A percentile compares a stretch with the other conserved stretches of the same genome.
phyloP scores from a whole-genome alignment of 2,329 filamentous ascomycete species.

The Pseudogymnoascus pannorum region DNA sequence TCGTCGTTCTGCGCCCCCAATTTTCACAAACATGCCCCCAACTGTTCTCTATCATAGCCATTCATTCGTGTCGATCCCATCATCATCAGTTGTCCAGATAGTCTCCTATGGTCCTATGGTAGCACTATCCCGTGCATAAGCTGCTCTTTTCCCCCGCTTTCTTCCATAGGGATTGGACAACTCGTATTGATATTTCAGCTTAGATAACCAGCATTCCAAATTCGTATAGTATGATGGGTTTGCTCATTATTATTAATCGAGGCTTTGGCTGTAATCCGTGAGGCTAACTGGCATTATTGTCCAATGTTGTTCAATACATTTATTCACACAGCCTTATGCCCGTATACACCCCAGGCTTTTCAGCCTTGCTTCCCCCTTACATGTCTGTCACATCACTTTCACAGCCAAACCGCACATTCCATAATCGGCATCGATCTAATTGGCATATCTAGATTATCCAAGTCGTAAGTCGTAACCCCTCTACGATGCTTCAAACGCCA shows the following conservation, averaged over 20 bases:
- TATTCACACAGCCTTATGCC: neutral
- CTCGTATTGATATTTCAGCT: neutral
- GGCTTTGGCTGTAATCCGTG: too few relatives aligned
- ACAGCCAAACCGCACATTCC: neutral
- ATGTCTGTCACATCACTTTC: neutral
- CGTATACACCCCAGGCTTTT: neutral
- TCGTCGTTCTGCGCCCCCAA: slow-evolving; percentile 1
- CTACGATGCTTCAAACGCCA: neutral
- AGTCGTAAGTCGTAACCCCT: neutral
- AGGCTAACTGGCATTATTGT: neutral
- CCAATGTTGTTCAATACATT: neutral
- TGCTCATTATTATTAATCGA: neutral
- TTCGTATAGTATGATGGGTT: neutral
- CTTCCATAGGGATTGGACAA: neutral
- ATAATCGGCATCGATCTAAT: neutral
- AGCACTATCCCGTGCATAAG: slow-evolving; percentile 2
- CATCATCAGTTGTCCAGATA: neutral
- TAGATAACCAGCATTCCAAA: neutral
- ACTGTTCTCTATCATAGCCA: neutral
- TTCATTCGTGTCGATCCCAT: slow-evolving; percentile 4
- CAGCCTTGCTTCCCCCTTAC: neutral
- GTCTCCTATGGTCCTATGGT: neutral
- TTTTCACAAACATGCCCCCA: neutral
- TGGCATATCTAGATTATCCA: neutral
- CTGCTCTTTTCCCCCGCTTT: neutral